Percentiles rank a stretch among this genome's conserved stretches.
Conservation (phyloP, 495 filamentous ascomycete species). For the Aspergillus campestris region DNA sequence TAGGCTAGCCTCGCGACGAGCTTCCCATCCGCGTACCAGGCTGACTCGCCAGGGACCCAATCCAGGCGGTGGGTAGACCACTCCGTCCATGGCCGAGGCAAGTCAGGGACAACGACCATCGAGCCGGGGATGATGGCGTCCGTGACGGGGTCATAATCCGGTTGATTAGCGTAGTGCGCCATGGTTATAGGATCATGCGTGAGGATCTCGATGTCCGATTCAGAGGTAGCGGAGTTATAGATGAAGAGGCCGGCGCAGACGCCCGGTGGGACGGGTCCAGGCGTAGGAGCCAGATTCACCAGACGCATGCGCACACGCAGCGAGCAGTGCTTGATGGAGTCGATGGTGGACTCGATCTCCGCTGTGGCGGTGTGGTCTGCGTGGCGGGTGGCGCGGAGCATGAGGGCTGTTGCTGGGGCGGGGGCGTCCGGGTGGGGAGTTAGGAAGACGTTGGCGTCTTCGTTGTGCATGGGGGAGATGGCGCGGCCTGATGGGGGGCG, state of each 20-base stretch:
- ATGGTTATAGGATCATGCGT: constrained; percentile 47
- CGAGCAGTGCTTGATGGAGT: constrained; percentile 50
- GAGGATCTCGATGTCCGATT: constrained; percentile 71
- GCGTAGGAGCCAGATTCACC: constrained; percentile 7
- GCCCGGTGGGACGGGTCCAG: constrained; percentile 24
- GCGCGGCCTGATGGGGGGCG: constrained; percentile 36
- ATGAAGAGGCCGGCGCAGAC: constrained; percentile 69
- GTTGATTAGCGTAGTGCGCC: constrained; percentile 71
- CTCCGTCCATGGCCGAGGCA: constrained; percentile 45
- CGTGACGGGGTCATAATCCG: constrained; percentile 36
- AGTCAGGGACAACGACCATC: constrained; percentile 16
- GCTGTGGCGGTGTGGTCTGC: constrained; percentile 50
- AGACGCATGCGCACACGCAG: constrained; percentile 48
- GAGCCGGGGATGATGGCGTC: constrained; percentile 29
- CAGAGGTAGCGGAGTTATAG: constrained; percentile 51
- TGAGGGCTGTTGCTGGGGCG: constrained; percentile 42
- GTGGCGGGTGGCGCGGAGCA: constrained; percentile 52
- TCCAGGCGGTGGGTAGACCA: constrained; percentile 71
- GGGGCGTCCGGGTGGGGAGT: constrained; percentile 18
- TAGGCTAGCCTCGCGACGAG: constrained; percentile 52
- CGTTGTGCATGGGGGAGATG: constrained; percentile 48
- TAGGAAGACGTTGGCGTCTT: constrained; percentile 59
- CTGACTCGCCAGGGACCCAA: constrained; percentile 53
- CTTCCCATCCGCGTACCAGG: constrained; percentile 58
- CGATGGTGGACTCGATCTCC: constrained; percentile 52